Conservation (phyloP, 768 basidiomycete species). For the Astraeus odoratus region DNA sequence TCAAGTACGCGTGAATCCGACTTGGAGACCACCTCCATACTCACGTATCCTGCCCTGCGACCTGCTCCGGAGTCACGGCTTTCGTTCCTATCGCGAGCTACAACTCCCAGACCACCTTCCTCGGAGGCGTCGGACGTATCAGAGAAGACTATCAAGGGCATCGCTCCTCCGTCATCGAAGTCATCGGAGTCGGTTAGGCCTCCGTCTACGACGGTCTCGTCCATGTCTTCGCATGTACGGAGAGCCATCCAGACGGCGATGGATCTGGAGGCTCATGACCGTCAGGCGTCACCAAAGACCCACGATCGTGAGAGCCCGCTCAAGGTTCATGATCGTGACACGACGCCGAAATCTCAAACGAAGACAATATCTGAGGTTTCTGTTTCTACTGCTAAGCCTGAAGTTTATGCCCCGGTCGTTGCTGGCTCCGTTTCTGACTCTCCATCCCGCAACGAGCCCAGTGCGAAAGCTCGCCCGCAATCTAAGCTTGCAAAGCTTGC, state of each 20-base stretch:
- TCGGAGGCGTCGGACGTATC: constrained; percentile 17
- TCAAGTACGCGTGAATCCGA: constrained; percentile 50
- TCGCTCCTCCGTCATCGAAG: constrained; percentile 20
- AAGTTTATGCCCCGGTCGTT: constrained; percentile 16
- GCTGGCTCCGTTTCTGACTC: constrained; percentile 12
- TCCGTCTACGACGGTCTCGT: constrained; percentile 33
- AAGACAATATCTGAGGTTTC: constrained; percentile 13
- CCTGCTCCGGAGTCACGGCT: constrained; percentile 54
- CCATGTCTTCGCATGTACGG: constrained; percentile 53
- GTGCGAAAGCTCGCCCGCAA: constrained; percentile 33
- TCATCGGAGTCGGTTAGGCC: constrained; percentile 19
- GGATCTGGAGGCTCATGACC: constrained; percentile 51
- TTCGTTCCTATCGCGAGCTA: constrained; percentile 22
- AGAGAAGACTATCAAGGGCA: constrained; percentile 18
- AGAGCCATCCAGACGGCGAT: constrained; percentile 65
- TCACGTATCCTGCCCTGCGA: constrained; percentile 65
- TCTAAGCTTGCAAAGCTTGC: constrained; percentile 75
- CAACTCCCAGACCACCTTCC: constrained; percentile 8
- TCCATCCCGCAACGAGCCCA: constrained; percentile 10
- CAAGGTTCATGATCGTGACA: constrained; percentile 43
- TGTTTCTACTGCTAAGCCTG: constrained; percentile 18
- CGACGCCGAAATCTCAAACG: constrained; percentile 3
- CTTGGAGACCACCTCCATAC: constrained; percentile 51
- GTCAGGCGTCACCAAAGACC: constrained; percentile 8
- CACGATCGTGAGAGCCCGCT: no score